phyloP scores from a whole-genome alignment of 2,329 filamentous ascomycete species.

The Ascochyta rabiei region DNA sequence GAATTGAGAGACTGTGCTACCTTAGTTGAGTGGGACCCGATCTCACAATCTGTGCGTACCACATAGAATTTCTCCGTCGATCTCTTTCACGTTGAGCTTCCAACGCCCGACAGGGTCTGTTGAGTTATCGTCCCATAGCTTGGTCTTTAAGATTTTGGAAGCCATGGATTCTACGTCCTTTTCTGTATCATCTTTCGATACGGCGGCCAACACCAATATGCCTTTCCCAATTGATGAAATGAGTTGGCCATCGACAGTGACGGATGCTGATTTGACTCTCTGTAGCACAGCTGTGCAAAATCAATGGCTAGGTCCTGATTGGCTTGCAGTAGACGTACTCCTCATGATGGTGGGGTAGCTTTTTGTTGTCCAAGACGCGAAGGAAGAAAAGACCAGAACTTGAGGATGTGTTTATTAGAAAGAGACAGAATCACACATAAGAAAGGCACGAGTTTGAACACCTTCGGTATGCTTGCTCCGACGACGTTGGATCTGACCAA shows the following conservation, averaged over 20 bases:
- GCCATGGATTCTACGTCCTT: conserved; percentile 87
- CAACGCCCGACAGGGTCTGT: conserved; percentile 68
- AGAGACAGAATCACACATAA: conserved; percentile 1
- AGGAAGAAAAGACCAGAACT: background rate
- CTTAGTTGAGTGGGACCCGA: background rate
- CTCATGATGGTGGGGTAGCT: conserved; percentile 29
- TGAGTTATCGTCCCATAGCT: conserved; percentile 84
- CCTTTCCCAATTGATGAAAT: conserved; percentile 92
- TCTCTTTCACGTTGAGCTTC: conserved; percentile 88
- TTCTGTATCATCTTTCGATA: conserved; percentile 86
- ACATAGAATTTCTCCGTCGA: conserved; percentile 90
- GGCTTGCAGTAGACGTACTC: conserved; percentile 23
- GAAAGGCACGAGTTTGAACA: background rate
- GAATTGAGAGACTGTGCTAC: conserved; percentile 83
- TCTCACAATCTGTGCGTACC: conserved; percentile 60
- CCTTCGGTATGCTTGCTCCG: conserved; percentile 4
- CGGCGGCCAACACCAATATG: conserved; percentile 86
- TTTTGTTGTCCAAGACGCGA: background rate
- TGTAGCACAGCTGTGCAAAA: conserved; percentile 77
- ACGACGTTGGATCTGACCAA: conserved; percentile 2
- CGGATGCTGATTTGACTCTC: conserved; percentile 91
- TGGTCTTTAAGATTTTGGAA: conserved; percentile 85
- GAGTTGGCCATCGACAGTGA: conserved; percentile 88
- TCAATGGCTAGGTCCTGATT: conserved; percentile 14
- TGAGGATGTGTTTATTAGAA: background rate